Base-by-base conservation (phyloP, 768 basidiomycete genomes). In the Suillus decipiens region DNA sequence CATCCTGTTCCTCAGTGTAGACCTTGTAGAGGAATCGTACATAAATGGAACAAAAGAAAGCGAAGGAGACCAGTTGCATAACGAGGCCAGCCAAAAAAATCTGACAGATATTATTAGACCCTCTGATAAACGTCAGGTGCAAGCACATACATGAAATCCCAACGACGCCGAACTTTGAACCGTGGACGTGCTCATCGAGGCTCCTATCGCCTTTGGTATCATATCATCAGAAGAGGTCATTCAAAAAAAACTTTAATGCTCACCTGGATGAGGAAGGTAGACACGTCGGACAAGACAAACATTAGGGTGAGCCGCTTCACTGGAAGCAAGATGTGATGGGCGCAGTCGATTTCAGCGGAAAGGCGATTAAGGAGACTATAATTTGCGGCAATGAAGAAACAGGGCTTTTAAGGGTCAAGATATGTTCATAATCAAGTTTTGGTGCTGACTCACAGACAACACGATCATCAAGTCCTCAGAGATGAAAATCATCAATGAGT, bases 341-440 rank as follows among this genome's bases (percentile, higher is more conserved):
- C 77, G 41, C 79, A 80, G 15, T 77, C 68, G 6, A 90, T 73
- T 65, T 82, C 78, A 24, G 72, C 75, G 7, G 87, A 84, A 3
- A 92, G 72, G 12, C 82, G 83, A 9, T 88, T 87, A 1, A 91
- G 81, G 19, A 90, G 78, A 61, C 89, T 75, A 68, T 92, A 91
- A 68, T 87, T 82, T 17, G 86, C 82, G 5, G 87, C 87, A 64
- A 89, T 87, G 75, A 91, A 91, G 33, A 87, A 89, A 69, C 90
- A 92, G 5, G 89, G 89, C 86, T 87, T 58, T 17, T 48, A 51
- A 31, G 28, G 43, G 51, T 33, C 36, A 66, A 41, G 5, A 53
- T 36, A 53, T 33, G 48, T 37, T 14, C 33, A 41, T 56, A 33
- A 43, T 10, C 28, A 22, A 9, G 39, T 48, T 59, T 12, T 22